Conservation (phyloP, 352 stramenopile species). For the Phytopythium mirpurense region DNA sequence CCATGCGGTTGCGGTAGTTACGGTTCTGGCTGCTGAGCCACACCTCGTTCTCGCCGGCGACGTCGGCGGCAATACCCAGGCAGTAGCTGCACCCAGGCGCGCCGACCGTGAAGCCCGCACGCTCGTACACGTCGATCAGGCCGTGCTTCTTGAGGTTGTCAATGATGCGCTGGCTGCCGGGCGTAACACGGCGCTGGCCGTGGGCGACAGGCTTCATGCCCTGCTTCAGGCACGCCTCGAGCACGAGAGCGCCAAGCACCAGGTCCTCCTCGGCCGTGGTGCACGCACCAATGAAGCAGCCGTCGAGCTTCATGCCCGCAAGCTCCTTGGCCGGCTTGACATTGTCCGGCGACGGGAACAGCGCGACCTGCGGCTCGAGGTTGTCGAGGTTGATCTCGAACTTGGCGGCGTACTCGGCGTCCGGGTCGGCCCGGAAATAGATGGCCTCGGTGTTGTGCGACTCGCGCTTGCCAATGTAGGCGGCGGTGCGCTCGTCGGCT, state of each 20-base stretch:
- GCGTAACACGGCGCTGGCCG: slow-evolving; percentile 74
- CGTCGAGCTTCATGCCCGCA: slow-evolving; percentile 68
- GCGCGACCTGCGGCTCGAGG: slow-evolving; percentile 64
- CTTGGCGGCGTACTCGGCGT: slow-evolving; percentile 66
- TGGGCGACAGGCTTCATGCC: slow-evolving; percentile 49
- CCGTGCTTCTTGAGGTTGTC: slow-evolving; percentile 75
- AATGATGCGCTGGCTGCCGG: slow-evolving; percentile 74
- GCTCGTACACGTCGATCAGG: slow-evolving; percentile 72
- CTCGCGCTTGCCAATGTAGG: slow-evolving; percentile 69
- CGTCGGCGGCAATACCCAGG: slow-evolving; percentile 76
- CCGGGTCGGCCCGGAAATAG: slow-evolving; percentile 76
- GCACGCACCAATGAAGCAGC: slow-evolving; percentile 84
- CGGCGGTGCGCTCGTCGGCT: slow-evolving; percentile 65
- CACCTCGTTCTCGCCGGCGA: slow-evolving; percentile 76
- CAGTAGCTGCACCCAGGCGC: slow-evolving; percentile 80
- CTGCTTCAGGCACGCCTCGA: slow-evolving; percentile 68
- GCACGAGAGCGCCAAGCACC: slow-evolving; percentile 69
- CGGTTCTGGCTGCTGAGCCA: slow-evolving; percentile 83
- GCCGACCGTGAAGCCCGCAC: slow-evolving; percentile 72
- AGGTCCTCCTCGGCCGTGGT: slow-evolving; percentile 81
- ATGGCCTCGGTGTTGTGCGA: slow-evolving; percentile 76
- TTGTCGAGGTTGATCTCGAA: slow-evolving; percentile 73
- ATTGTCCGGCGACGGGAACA: slow-evolving; percentile 82
- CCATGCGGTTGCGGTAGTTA: slow-evolving; percentile 88
- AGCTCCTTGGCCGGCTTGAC: slow-evolving; percentile 66